phyloP scores from a whole-genome alignment of 352 stramenopile genomes.

The Aphanomyces astaci region DNA sequence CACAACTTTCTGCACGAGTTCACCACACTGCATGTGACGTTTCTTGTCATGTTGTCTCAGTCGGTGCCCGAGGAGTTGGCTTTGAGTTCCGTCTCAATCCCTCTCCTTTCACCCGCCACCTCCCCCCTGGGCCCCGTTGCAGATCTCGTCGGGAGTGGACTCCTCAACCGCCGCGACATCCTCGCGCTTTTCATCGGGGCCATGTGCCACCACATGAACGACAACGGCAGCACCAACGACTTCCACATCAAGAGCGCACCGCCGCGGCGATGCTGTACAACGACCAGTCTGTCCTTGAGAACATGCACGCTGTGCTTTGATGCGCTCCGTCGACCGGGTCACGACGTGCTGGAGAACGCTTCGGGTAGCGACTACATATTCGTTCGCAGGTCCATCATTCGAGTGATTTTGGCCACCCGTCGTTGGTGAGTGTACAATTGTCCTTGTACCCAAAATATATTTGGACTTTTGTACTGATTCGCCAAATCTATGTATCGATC shows the following conservation, averaged over 20 bases:
- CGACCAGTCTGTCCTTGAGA: conserved; percentile 83
- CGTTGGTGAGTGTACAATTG: too few species aligned
- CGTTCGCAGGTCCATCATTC: conserved; percentile 65
- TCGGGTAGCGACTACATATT: conserved; percentile 33
- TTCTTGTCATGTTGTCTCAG: conserved; percentile 58
- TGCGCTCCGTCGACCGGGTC: conserved; percentile 54
- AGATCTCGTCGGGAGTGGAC: not conserved
- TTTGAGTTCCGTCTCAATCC: too few species aligned
- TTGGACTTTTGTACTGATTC: too few species aligned
- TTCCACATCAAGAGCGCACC: conserved; percentile 76
- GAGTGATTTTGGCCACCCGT: conserved; percentile 76
- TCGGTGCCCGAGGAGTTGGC: too few species aligned
- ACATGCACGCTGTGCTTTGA: conserved; percentile 83
- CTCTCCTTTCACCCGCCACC: too few species aligned
- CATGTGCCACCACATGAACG: conserved; percentile 84
- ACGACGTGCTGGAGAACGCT: conserved; percentile 56
- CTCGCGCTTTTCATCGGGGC: conserved; percentile 70
- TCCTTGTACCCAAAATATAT: too few species aligned
- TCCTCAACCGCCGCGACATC: conserved; percentile 50
- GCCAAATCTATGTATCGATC: too few species aligned
- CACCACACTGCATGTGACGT: conserved; percentile 72
- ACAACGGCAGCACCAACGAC: conserved; percentile 82
- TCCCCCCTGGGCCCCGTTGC: too few species aligned
- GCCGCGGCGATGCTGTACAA: conserved; percentile 81
- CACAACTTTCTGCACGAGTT: conserved; percentile 84